Evolutionary conservation across 306 rosid genomes (phyloP).

Genomic region (Fragaria ananassa): DNA sequence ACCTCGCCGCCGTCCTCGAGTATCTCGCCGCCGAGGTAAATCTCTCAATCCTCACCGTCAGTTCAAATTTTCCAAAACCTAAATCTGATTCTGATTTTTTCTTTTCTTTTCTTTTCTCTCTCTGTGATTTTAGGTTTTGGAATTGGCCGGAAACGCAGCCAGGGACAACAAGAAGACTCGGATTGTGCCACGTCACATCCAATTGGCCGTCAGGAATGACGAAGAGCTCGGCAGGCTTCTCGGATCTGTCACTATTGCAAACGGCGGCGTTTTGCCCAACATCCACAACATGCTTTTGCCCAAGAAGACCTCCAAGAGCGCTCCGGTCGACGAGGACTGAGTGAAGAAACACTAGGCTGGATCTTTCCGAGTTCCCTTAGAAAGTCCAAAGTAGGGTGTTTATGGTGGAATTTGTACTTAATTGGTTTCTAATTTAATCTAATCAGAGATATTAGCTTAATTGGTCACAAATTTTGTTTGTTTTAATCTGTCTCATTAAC

Average conservation of each 20-base stretch:
- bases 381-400: neutral
- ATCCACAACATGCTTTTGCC: slow-evolving; percentile 21
- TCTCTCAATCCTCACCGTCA: neutral
- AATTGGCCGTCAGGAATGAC: slow-evolving; percentile 27
- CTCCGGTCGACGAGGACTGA: slow-evolving; percentile 3
- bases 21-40: slow-evolving; percentile 28
- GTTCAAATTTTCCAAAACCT: no score
- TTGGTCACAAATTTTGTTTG: neutral
- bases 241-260: slow-evolving; percentile 26
- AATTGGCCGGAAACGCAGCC: slow-evolving; percentile 30
- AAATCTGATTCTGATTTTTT: neutral
- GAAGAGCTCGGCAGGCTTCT: slow-evolving; percentile 29
- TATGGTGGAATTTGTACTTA: neutral
- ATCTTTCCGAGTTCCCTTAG: neutral
- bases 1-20: slow-evolving; percentile 31
- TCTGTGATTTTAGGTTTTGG: slow-evolving; percentile 12
- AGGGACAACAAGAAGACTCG: slow-evolving; percentile 31
- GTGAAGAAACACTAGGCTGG: neutral
- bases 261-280: slow-evolving; percentile 31
- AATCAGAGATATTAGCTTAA: neutral
- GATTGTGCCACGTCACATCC: slow-evolving; percentile 29
- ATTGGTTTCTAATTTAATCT: neutral
- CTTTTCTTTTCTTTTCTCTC: neutral
- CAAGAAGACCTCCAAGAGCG: slow-evolving; percentile 9
- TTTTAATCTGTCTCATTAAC: neutral